Percentiles rank a stretch among this genome's conserved stretches.
Evolutionary conservation across 371 early-diverging fungal species (phyloP).

Genomic region (Mucor sp.): DNA sequence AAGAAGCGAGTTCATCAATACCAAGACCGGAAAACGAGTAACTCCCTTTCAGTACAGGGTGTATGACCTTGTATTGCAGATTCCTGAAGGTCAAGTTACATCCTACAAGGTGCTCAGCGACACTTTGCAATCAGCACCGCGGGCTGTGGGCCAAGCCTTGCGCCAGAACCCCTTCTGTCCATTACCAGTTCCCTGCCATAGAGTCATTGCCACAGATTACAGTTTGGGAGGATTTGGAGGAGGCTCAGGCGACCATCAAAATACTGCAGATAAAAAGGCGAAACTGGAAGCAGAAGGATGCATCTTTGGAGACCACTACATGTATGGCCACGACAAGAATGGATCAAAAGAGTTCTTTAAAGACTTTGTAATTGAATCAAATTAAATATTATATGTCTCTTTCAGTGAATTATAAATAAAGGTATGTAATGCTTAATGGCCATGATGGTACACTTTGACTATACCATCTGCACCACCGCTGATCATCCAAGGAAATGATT

Average conservation of each 20-base stretch:
- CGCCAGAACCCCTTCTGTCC: constrained; percentile 78
- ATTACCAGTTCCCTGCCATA: constrained; percentile 80
- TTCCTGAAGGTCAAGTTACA: constrained; percentile 71
- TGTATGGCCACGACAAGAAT: constrained; percentile 43
- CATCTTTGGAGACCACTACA: constrained; percentile 61
- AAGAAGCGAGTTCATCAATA: constrained; percentile 51
- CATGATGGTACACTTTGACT: constrained; percentile 62
- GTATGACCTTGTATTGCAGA: constrained; percentile 68
- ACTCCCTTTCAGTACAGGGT: constrained; percentile 77
- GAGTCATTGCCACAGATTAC: constrained; percentile 69
- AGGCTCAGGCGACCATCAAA: constrained; percentile 59
- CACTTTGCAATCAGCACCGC: constrained; percentile 60
- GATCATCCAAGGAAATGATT: constrained; percentile 64
- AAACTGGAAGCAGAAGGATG: constrained; percentile 72
- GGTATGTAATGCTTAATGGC: constrained; percentile 18
- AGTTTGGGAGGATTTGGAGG: constrained; percentile 79
- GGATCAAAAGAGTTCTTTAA: constrained; percentile 24
- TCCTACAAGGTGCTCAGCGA: constrained; percentile 79
- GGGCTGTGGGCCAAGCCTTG: constrained; percentile 83
- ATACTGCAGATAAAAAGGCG: constrained; percentile 68
- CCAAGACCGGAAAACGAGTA: constrained; percentile 51
- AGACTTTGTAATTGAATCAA: constrained; percentile 1
- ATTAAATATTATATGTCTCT: background rate
- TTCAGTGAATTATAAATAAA: background rate
- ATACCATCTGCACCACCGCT: constrained; percentile 81